These are phyloP conservation scores for Elaeagnus macrophylla DNA, from an alignment of 306 rosid genomes.

Conservation along the genomic window DNA sequence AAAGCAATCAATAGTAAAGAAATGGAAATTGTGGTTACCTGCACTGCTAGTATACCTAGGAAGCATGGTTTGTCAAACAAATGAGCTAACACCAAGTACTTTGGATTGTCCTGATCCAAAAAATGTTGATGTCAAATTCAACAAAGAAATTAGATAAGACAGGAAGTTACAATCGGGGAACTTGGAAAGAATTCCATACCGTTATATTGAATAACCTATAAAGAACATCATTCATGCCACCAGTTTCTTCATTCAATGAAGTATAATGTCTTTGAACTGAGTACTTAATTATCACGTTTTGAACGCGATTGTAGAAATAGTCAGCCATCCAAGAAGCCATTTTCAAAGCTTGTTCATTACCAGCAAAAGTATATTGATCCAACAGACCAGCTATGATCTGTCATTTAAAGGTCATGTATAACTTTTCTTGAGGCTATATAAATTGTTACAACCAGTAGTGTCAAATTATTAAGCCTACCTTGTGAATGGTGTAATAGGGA, in stretches of 20 bases:
- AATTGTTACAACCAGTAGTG: constrained; percentile 5
- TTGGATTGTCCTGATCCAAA: constrained; percentile 43
- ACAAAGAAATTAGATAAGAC: neutral
- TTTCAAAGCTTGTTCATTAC: constrained; percentile 50
- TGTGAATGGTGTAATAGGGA: constrained; percentile 95
- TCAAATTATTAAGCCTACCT: constrained; percentile 35
- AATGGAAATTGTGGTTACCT: constrained; percentile 35
- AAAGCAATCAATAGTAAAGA: neutral
- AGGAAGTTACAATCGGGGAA: neutral
- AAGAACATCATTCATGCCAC: constrained; percentile 98
- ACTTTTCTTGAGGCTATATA: constrained; percentile 5
- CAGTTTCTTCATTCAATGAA: constrained; percentile 71
- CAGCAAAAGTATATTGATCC: constrained; percentile 67
- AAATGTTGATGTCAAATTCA: constrained; percentile 1
- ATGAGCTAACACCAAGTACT: constrained; percentile 73
- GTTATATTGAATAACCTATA: constrained; percentile 63
- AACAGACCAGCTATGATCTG: constrained; percentile 84
- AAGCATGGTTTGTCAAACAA: constrained; percentile 90
- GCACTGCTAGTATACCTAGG: constrained; percentile 69
- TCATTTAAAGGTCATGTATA: neutral
- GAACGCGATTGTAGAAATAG: constrained; percentile 76
- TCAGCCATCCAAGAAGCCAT: constrained; percentile 76
- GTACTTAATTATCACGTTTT: constrained; percentile 47
- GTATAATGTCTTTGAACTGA: constrained; percentile 49
- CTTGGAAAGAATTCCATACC: constrained; percentile 28